Evolutionary conservation across 177 flowering plant genomes (phyloP), one percentile per base, ranked within the genome.

Genomic region (Tripterygium wilfordii): DNA sequence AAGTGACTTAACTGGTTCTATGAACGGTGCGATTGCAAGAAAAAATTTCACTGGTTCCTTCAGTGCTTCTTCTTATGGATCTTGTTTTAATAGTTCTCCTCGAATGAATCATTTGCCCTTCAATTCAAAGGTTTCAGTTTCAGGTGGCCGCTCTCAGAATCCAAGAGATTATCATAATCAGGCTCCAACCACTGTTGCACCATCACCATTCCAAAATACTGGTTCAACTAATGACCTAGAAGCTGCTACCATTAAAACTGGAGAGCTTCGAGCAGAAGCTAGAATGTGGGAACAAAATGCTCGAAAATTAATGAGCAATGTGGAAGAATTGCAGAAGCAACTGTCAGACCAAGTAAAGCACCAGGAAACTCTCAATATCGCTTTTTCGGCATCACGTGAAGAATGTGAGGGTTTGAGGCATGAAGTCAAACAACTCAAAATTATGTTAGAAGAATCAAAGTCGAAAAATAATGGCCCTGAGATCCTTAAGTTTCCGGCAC

Each of bases 271-370:
- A 7, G 66, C 78, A 29, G 95, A 82, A 53, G 82, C 88, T 27
- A 77, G 60, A 56, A 80, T 78, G 85, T 86, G 97, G 95, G 97
- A 84, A 56, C 72, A 82, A 61, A 82, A 82, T 64, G 77, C 95
- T 8, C 66, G 70, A 48, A 89, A 84, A 55, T 42, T 77, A 54
- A 71, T 74, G 80, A 31, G 60, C 47, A 94, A 89, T 72, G 35
- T 80, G 56, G 95, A 82, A 20, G 36, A 60, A 12, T 25, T 75
- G 41, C 78, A 55, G 70, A 67, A 69, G 46, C 84, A 82, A 37
- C 68, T 68, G 35, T 62, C 69, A 16, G 82, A 72, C 36, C 81
- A 78, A 40, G 76, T 88, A 13, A 72, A 62, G 49, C 71, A 42
- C 23, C 78, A 68, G 36, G 65, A 56, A 25, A 70, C 58, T 66